Percentiles rank a stretch among this genome's conserved stretches.
phyloP scores from a whole-genome alignment of 1,139 yeast genomes.

The Blastobotrys elegans region DNA sequence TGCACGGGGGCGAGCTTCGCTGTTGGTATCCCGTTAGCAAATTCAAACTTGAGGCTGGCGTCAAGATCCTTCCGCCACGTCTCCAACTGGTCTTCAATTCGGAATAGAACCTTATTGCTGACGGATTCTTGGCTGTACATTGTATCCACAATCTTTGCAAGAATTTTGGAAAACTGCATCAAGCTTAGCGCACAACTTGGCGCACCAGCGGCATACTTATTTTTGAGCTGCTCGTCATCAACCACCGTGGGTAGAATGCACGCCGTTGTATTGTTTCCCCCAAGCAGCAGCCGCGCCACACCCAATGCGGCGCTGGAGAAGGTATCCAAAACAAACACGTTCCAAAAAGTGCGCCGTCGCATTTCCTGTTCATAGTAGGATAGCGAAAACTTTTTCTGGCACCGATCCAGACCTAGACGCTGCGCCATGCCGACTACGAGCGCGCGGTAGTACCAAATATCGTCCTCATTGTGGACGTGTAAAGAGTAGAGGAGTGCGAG shows the following conservation, averaged over 20 bases:
- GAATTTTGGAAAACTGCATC: slow-evolving; percentile 63
- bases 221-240: slow-evolving; percentile 41
- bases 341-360: slow-evolving; percentile 80
- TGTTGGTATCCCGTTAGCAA: slow-evolving; percentile 56
- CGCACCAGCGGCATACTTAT: slow-evolving; percentile 9
- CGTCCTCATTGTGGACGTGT: slow-evolving; percentile 66
- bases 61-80: slow-evolving; percentile 77
- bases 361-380: slow-evolving; percentile 60
- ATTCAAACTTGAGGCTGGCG: slow-evolving; percentile 53
- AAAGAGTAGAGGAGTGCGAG: slow-evolving; percentile 68
- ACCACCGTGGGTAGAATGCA: slow-evolving; percentile 72
- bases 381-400: slow-evolving; percentile 74
- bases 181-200: slow-evolving; percentile 27
- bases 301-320: slow-evolving; percentile 75
- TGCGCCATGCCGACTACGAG: slow-evolving; percentile 79
- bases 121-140: slow-evolving; percentile 43
- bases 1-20: slow-evolving; percentile 36
- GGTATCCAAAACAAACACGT: slow-evolving; percentile 70
- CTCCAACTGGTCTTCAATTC: slow-evolving; percentile 65
- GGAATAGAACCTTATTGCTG: slow-evolving; percentile 38
- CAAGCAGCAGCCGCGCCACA: slow-evolving; percentile 71
- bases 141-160: slow-evolving; percentile 69
- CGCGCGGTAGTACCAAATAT: slow-evolving; percentile 73
- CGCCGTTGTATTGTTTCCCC: slow-evolving; percentile 69
- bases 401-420: slow-evolving; percentile 76